Evolutionary conservation across 2,329 filamentous ascomycete genomes (phyloP), one percentile per base, ranked within the genome.

Genomic region (Geoglossum cookeanum): DNA sequence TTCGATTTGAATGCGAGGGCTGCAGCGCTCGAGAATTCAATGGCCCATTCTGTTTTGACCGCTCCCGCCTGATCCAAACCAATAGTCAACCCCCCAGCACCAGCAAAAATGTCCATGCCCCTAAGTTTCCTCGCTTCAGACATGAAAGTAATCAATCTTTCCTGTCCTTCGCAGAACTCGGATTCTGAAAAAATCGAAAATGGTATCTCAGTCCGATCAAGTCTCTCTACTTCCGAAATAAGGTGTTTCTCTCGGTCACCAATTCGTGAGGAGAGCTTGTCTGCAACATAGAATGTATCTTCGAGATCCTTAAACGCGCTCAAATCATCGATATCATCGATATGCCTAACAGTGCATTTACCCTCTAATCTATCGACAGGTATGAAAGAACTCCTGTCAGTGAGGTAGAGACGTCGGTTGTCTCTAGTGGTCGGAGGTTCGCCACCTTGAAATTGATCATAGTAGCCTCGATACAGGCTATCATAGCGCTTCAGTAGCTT

Each of bases 261-360:
- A 11, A 17, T 22, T 3, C 22, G 49, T 32, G 32, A 37, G 30
- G 30, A 33, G 1, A 53, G 49, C 32, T 53, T 53, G 32, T 53
- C 49, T 37, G 49, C 49, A 53, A 53, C 32, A 32, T 53, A 53
- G 33, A 53, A 53, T 7, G 49, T 53, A 53, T 53, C 49, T 11
- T 37, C 49, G 49, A 53, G 49, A 53, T 53, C 49, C 33, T 53
- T 53, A 32, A 53, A 53, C 3, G 30, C 49, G 22, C 37, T 22
- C 2, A 53, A 32, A 17, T 53, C 32, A 33, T 53, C 49, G 30
- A 53, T 53, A 35, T 53, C 29, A 17, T 53, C 49, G 22, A 53
- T 53, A 17, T 53, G 49, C 9, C 32, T 53, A 9, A 53, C 49
- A 27, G 22, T 22, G 22, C 49, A 53, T 53, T 53, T 53, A n/a